phyloP scores from a whole-genome alignment of 1,284 basidiomycete genomes.

The Moesziomyces parantarcticus region DNA sequence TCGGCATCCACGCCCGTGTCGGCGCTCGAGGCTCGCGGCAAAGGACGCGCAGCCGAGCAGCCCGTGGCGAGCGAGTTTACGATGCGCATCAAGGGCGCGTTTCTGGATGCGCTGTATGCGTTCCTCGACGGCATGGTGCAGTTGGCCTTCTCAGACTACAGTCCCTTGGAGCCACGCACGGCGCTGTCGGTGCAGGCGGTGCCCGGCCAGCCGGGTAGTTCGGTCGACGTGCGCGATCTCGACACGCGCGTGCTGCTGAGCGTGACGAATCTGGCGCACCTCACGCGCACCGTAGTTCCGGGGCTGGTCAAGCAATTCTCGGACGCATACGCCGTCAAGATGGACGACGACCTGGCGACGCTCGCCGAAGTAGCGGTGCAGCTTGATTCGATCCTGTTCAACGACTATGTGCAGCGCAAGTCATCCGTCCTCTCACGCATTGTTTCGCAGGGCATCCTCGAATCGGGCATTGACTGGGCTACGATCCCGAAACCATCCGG shows the following conservation, averaged over 20 bases:
- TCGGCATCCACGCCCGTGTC: constrained; percentile 14
- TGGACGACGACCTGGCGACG: constrained; percentile 82
- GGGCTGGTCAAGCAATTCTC: constrained; percentile 84
- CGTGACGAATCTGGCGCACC: constrained; percentile 85
- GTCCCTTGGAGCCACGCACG: constrained; percentile 53
- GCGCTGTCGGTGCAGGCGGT: constrained; percentile 46
- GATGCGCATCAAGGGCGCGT: constrained; percentile 82
- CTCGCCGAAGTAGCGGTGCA: constrained; percentile 81
- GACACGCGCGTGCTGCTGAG: constrained; percentile 88
- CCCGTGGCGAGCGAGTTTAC: constrained; percentile 54
- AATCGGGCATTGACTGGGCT: constrained; percentile 87
- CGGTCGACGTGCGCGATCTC: constrained; percentile 65
- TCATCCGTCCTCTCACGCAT: constrained; percentile 76
- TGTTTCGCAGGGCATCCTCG: constrained; percentile 82
- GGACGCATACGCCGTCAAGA: constrained; percentile 78
- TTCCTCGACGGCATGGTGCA: constrained; percentile 89
- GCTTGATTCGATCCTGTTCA: constrained; percentile 87
- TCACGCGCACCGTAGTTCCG: constrained; percentile 79
- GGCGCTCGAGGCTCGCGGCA: constrained; percentile 25
- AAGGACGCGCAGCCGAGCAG: constrained; percentile 13
- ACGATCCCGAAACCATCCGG: constrained; percentile 84
- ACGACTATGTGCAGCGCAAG: constrained; percentile 85
- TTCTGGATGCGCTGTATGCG: constrained; percentile 87
- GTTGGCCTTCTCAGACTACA: constrained; percentile 75
- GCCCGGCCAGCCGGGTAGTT: constrained; percentile 38